Base-by-base conservation (phyloP, 345 rosid species). In the Odontarrhena argentea region DNA sequence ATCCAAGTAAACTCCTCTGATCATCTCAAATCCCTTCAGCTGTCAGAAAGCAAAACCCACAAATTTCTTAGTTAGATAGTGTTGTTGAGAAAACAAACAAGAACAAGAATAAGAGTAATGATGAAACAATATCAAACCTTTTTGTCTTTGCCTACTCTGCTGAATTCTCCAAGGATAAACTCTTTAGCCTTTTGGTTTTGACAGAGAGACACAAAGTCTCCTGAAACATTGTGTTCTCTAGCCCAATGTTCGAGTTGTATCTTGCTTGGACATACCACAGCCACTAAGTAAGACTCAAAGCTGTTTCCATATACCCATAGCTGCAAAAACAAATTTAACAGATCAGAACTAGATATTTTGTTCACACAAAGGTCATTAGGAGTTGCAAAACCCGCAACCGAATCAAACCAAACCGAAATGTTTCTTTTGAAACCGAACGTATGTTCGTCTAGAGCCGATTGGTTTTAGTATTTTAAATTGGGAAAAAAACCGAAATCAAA, bases 271-370 rank as follows among this genome's bases (percentile, higher is more conserved):
- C 87, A 88, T 32, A 76, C 86, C 54, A 91, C 88, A n/a, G 97
- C 96, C 47, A 95, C 79, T 3, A 89, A 90, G 83, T 74, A 88
- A 9, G 97, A 84, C 81, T 94, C 96, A n/a, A 75, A 88, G 85
- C 99, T 94, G 85, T 79, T 94, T 32, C 99, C 97, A 45, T 94
- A 94, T 13, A 94, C 86, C 97, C 97, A 91, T 71, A 94, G 68
- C 97, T 94, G 82, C 69, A 73, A 71, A 71, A 12, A 50, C 14
- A 10, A 1, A 24, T 14, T 64, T 11, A 35, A 42, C 3, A 48
- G 3, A 30, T 56, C 32, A 28, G 32, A 28, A 28, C 32, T 28
- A 28, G 32, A 28, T 28, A 18, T 28, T 28, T 28, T 3, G 32
- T 28, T 28, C 5, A 28, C 32, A 28, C 32, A 28, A 28, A 28